phyloP scores from a whole-genome alignment of 805 yeast genomes.

The Pichia membranifaciens region DNA sequence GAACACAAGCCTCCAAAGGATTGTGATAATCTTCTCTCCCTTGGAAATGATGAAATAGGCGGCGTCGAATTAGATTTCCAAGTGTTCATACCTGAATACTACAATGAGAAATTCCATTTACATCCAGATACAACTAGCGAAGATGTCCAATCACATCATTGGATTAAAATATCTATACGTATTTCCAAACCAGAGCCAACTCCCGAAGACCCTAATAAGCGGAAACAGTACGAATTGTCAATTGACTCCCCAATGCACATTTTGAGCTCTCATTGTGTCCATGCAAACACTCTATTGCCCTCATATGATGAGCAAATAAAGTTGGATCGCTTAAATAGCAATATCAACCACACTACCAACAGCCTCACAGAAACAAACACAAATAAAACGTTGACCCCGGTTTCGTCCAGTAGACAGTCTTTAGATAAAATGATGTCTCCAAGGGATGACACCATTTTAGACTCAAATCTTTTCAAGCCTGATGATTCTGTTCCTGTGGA shows the following conservation, averaged over 20 bases:
- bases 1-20: slow-evolving; percentile 68
- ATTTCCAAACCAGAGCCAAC: slow-evolving; percentile 62
- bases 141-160: slow-evolving; percentile 84
- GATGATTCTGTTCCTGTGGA: slow-evolving; percentile 36
- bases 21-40: slow-evolving; percentile 41
- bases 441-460: slow-evolving; percentile 24
- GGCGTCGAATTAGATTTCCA: slow-evolving; percentile 82
- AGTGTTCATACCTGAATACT: slow-evolving; percentile 70
- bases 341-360: not conserved
- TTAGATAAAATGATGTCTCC: slow-evolving; percentile 28
- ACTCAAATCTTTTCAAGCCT: slow-evolving; percentile 53
- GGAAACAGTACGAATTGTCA: slow-evolving; percentile 90
- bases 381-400: slow-evolving; percentile 6
- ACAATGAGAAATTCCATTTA: slow-evolving; percentile 49
- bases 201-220: slow-evolving; percentile 39
- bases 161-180: slow-evolving; percentile 87
- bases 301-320: slow-evolving; percentile 43
- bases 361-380: not conserved
- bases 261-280: slow-evolving; percentile 70
- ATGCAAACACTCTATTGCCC: slow-evolving; percentile 72
- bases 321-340: slow-evolving; percentile 6
- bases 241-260: slow-evolving; percentile 93
- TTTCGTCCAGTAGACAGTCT: slow-evolving; percentile 5
- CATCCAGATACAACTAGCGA: slow-evolving; percentile 85
- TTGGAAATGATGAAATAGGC: slow-evolving; percentile 45